phyloP scores from a whole-genome alignment of 2,329 filamentous ascomycete genomes.

The Celoporthe dispersa region DNA sequence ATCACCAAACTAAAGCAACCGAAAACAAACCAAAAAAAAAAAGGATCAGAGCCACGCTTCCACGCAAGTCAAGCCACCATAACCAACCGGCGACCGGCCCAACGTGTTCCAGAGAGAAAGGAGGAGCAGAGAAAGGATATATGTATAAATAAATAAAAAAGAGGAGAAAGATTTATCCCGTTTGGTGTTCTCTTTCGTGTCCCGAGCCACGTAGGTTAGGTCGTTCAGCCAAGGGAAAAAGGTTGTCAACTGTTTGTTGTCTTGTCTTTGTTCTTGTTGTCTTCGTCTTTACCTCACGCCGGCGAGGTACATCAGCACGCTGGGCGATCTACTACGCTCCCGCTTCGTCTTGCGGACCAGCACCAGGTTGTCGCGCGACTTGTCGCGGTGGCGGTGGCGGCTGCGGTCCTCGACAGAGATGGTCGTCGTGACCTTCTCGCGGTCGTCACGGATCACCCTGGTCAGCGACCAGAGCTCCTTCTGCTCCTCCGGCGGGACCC shows the following conservation, averaged over 20 bases:
- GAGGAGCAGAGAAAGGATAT: background rate
- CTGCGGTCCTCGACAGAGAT: conserved; percentile 51
- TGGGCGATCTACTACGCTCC: conserved; percentile 60
- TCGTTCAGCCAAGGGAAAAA: background rate
- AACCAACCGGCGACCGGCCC: background rate
- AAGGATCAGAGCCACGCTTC: background rate
- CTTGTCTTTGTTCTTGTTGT: background rate
- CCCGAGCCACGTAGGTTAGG: background rate
- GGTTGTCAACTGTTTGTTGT: background rate
- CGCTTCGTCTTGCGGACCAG: conserved; percentile 64
- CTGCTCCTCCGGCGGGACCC: conserved; percentile 73
- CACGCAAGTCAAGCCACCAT: background rate
- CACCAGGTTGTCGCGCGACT: conserved; percentile 53
- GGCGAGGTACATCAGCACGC: conserved; percentile 61
- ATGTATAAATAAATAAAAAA: too few relatives aligned
- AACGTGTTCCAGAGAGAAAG: background rate
- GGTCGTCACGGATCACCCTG: conserved; percentile 62
- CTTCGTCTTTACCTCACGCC: conserved; percentile 38
- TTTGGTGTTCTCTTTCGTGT: background rate
- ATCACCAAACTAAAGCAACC: background rate
- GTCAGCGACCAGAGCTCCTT: conserved; percentile 76
- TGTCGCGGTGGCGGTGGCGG: conserved; percentile 43
- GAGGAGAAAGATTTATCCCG: background rate
- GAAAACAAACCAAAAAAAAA: background rate
- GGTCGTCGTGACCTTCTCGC: conserved; percentile 46